Evolutionary conservation across 148 eudicot species (phyloP).

Genomic region (Rhododendron griersonianum): DNA sequence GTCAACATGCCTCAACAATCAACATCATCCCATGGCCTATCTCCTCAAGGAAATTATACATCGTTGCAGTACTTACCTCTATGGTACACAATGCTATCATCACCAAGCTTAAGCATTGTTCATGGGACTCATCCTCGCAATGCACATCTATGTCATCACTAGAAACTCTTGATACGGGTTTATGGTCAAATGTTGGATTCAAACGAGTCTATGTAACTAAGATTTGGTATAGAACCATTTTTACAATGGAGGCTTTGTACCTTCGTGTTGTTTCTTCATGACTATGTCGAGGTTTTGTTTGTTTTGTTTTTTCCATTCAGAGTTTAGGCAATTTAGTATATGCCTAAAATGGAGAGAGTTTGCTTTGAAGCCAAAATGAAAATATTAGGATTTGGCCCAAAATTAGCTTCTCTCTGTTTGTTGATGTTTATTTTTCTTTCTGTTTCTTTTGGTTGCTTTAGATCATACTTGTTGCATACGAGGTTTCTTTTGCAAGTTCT

Average conservation of each 20-base stretch:
- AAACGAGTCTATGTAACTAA: neutral
- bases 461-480: neutral
- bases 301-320: neutral
- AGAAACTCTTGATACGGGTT: neutral
- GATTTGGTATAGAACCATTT: neutral
- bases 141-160: neutral
- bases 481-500: neutral
- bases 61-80: neutral
- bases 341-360: neutral
- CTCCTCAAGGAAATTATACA: neutral
- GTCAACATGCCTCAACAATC: neutral
- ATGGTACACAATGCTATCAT: neutral
- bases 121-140: neutral
- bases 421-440: neutral
- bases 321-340: neutral
- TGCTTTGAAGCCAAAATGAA: neutral
- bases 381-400: neutral
- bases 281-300: neutral
- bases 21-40: neutral
- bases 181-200: neutral
- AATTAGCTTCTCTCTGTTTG: constrained; percentile 8
- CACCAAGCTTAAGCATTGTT: neutral
- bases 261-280: neutral
- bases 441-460: neutral
- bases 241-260: neutral